Percentiles rank a stretch among this genome's conserved stretches.
These are phyloP conservation scores for Tricholoma flavovirens DNA, from an alignment of 768 basidiomycete genomes.

Conservation along the genomic window DNA sequence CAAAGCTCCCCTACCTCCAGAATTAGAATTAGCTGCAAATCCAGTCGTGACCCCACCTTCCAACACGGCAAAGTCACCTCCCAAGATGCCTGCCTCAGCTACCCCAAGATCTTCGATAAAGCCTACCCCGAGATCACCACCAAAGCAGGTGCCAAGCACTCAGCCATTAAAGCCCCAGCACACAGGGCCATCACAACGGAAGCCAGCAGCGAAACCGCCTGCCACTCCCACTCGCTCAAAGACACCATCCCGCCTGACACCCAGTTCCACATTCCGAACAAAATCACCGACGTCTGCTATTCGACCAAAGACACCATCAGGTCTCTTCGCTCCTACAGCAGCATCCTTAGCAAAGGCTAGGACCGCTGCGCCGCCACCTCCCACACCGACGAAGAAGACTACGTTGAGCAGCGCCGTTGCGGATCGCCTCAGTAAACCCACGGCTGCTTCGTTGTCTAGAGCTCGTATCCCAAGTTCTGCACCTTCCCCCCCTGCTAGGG, in stretches of 20 bases:
- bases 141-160: constrained; percentile 13
- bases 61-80: constrained; percentile 19
- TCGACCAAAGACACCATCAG: constrained; percentile 58
- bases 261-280: constrained; percentile 15
- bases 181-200: constrained; percentile 30
- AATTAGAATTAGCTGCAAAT: constrained; percentile 8
- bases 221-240: constrained; percentile 27
- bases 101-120: constrained; percentile 20
- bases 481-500: constrained; percentile 24
- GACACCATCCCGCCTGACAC: constrained; percentile 23
- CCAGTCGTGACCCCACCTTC: constrained; percentile 17
- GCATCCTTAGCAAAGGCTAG: constrained; percentile 72
- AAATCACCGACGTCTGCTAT: constrained; percentile 26
- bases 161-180: constrained; percentile 29
- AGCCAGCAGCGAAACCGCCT: constrained; percentile 18
- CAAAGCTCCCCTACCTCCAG: constrained; percentile 2
- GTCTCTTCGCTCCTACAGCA: constrained; percentile 78
- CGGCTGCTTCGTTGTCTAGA: constrained; percentile 68
- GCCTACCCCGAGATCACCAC: constrained; percentile 16
- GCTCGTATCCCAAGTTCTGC: constrained; percentile 37
- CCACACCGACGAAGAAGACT: constrained; percentile 49
- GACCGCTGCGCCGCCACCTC: constrained; percentile 40
- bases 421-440: constrained; percentile 77
- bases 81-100: constrained; percentile 11
- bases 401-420: constrained; percentile 47